Evolutionary conservation across 805 yeast species (phyloP), one percentile per base, ranked within the genome.

Genomic region (Wickerhamiella azyma): DNA sequence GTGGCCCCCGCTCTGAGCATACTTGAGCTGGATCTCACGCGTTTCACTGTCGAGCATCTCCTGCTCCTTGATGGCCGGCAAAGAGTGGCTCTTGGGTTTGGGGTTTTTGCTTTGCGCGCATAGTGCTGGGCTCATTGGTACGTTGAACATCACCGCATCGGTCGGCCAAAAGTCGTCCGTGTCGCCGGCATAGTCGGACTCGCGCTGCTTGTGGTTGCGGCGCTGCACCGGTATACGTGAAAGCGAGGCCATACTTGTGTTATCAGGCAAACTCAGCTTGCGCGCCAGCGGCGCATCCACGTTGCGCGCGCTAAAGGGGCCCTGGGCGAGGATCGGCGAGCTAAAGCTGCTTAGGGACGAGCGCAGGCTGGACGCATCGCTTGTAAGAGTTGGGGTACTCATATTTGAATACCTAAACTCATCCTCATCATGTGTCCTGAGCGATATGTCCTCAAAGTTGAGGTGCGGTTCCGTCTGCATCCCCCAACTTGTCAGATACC

Each of bases 91-190:
- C 32, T 48, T 35, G 24, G 24, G 24, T 32, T 39, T 39, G 35
- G 13, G 32, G 28, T 37, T 24, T 9, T 43, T 43, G 16, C 60
- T 56, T 48, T 63, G 59, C 14, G 64, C 60, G 38, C 59, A 65
- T 16, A 78, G 60, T 0, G 81, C 71, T 41, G 75, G 78, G 0
- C 81, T 69, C 44, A 76, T 61, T 2, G 86, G 86, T 16, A 80
- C 81, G 53, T 80, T 79, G 61, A 66, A 79, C 48, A 79, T 72
- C 18, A 71, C 66, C 18, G 70, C 61, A 46, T 71, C 71, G 37
- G 69, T 75, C 1, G 77, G 77, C 37, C 75, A 61, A 48, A 74
- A 72, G 48, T 74, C 76, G 52, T 76, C 80, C 14, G 73, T 75
- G 39, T 66, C 70, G 14, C 62, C 59, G 35, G 61, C 68, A 46